Base-by-base conservation (phyloP, 1,139 yeast genomes). In the Sugiyamaella sp. region DNA sequence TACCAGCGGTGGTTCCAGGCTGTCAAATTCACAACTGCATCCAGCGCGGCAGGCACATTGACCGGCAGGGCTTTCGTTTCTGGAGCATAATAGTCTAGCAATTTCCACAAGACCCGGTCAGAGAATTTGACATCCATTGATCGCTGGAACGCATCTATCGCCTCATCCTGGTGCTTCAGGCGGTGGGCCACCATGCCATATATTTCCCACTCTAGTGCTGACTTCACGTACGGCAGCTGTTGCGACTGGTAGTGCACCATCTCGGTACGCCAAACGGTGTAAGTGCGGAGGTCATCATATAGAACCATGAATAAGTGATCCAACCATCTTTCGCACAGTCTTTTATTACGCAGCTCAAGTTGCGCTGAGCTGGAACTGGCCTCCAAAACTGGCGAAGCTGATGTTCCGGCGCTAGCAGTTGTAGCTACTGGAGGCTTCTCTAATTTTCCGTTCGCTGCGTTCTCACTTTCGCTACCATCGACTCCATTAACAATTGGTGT, bases 1-100 rank as follows among this genome's bases (percentile, higher is more conserved):
- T 93, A 95, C 99, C 99, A 95, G 67, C 99, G 82, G 71, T 90
- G 98, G 67, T 90, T 88, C 97, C 98, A 93, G 19, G 95, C 96
- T 35, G 86, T 75, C 55, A 93, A 74, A 63, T 86, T 86, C 48
- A 90, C 89, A 56, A 85, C 74, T 40, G 87, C 74, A 58, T 86
- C 93, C 61, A 90, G 75, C 19, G 88, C 82, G 59, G 79, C 77
- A 52, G 80, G 54, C 33, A 61, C 60, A 4, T 60, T 62, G 1
- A 55, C 44, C 27, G 56, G 58, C 8, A 63, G 57, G 16, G 59
- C 49, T 55, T 56, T 59, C 50, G 33, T 57, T 52, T 57, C 60
- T 22, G 52, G 70, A 59, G 60, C 76, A 66, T 87, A 88, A 66
- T 80, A 85, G 55, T 79, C 83, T 57, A 93, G 74, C 69, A 91